phyloP scores from a whole-genome alignment of 352 stramenopile species.

The Elongisporangium senticosum region DNA sequence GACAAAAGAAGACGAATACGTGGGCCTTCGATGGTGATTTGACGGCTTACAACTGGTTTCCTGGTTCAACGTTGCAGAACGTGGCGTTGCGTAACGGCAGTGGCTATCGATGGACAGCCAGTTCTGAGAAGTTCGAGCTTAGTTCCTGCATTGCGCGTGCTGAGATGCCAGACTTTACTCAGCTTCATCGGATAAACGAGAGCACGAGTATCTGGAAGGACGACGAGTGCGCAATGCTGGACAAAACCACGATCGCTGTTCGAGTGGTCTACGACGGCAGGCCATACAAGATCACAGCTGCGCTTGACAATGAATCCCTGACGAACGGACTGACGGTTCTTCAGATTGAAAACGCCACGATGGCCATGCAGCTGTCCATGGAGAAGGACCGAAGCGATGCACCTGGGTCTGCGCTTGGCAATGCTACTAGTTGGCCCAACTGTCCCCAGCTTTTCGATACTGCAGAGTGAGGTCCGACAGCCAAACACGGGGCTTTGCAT shows the following conservation, averaged over 20 bases:
- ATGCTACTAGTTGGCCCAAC: background rate
- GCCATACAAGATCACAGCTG: too few species aligned
- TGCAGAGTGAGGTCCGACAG: background rate
- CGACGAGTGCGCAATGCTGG: too few species aligned
- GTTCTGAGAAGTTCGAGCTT: background rate
- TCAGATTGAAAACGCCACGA: too few species aligned
- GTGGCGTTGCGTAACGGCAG: slow-evolving; percentile 14
- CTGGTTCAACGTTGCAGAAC: slow-evolving; percentile 1
- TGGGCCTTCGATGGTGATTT: background rate
- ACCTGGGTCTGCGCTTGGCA: background rate
- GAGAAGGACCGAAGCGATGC: background rate
- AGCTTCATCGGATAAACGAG: background rate
- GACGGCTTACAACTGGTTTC: background rate
- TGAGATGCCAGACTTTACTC: background rate
- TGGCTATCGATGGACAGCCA: slow-evolving; percentile 16
- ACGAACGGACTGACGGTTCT: too few species aligned
- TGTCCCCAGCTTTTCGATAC: background rate
- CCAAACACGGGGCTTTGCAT: background rate
- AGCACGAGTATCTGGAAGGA: background rate
- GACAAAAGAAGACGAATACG: background rate
- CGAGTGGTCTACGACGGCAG: too few species aligned
- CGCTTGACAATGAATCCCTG: too few species aligned
- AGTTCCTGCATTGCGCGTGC: background rate
- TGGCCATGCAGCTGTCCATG: too few species aligned
- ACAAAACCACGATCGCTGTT: too few species aligned